These are phyloP conservation scores for Diospyros lotus DNA, from an alignment of 148 eudicot genomes.

Conservation along the genomic window DNA sequence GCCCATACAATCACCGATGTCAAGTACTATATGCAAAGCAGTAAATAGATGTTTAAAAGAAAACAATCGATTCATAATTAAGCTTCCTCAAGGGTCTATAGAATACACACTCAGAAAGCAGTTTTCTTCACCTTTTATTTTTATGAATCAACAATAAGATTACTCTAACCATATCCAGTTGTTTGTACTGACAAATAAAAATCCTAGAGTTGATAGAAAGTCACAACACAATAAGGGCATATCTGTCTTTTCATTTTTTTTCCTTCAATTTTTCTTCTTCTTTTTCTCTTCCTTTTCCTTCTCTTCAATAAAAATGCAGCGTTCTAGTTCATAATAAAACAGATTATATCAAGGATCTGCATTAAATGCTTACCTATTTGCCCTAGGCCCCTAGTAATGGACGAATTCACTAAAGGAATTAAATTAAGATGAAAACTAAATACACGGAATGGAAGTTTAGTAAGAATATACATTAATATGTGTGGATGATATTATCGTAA, in stretches of 20 bases:
- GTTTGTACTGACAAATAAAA: neutral
- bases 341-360: no score
- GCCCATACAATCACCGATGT: neutral
- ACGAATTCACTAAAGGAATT: no score
- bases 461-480: no score
- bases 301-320: neutral
- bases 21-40: neutral
- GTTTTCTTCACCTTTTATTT: neutral
- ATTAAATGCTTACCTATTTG: no score
- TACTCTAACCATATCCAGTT: neutral
- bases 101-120: neutral
- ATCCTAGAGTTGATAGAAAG: neutral
- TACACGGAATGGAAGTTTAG: no score
- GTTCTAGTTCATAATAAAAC: neutral
- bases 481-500: no score
- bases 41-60: neutral
- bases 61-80: neutral
- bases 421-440: no score
- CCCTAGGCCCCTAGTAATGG: no score
- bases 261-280: neutral
- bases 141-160: neutral
- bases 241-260: neutral
- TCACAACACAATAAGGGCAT: neutral
- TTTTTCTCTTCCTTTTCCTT: neutral
- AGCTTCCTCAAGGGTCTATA: neutral